Evolutionary conservation across 75 land plant genomes (phyloP), one percentile per base, ranked within the genome.

Genomic region (Picea sitchensis): DNA sequence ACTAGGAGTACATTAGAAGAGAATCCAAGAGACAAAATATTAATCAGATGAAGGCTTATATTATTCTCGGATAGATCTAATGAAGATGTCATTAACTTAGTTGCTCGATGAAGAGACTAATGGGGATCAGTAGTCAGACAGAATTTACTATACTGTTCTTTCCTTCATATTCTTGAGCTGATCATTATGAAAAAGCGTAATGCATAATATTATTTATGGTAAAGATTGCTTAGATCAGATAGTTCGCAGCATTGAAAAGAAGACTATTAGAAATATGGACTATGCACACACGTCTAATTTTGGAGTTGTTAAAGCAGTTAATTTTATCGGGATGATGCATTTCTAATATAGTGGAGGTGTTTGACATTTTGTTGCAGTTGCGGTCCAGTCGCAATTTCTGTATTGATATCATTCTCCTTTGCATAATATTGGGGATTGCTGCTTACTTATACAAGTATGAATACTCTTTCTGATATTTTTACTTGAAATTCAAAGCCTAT

Each of bases 341-440:
- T 75, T 75, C 76, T 75, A 57, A 75, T 57, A 75, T 38, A 56
- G 2, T 30, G 36, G 72, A 15, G 17, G 15, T 71, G 74, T 38
- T n/a, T 72, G 79, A 1, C 60, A 59, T 58, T 62, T 20, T 67
- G 61, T 76, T 82, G 36, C 92, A 95, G 98, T 12, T 93, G 81
- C 84, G 98, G 57, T 91, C 96, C 36, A 95, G 89, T 77, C 89
- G 90, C 65, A 95, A 95, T 76, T 91, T 95, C 80, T 91, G 92
- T 77, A 86, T 93, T 44, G 98, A 95, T 77, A 91, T 95, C 30
- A 86, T 95, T 86, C 85, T 95, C 44, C 76, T 95, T 54, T 91
- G 93, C 61, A 81, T 95, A 32, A 83, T 95, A 60, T 82, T 95
- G 72, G 98, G 98, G 26, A 93, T 95, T 77, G 97, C 89, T 65